A percentile compares a stretch with the other conserved stretches of the same genome.
Evolutionary conservation across 495 filamentous ascomycete species (phyloP).

Genomic region (Staphylotrichum longicolle): DNA sequence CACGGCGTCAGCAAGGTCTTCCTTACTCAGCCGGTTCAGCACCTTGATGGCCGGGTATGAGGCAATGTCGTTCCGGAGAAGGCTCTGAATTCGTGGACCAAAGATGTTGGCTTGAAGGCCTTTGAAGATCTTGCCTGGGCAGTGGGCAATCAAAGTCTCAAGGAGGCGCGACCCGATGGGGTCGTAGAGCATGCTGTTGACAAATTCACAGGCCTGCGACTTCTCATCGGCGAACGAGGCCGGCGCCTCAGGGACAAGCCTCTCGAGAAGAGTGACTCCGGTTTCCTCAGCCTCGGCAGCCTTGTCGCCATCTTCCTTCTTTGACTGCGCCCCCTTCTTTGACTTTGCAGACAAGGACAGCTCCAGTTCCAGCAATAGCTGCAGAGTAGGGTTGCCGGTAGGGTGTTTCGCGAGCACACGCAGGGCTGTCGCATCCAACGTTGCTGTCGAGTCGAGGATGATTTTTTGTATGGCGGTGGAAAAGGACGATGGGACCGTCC

Average conservation of each 20-base stretch:
- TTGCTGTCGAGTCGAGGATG: slow-evolving; percentile 66
- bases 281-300: slow-evolving; percentile 12
- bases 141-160: slow-evolving; percentile 74
- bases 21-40: slow-evolving; percentile 77
- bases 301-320: slow-evolving; percentile 31
- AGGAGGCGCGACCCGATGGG: slow-evolving; percentile 83
- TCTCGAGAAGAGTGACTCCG: slow-evolving; percentile 35
- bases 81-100: slow-evolving; percentile 66
- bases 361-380: slow-evolving; percentile 82
- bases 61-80: slow-evolving; percentile 85
- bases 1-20: slow-evolving; percentile 71
- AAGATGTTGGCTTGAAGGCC: slow-evolving; percentile 72
- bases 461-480: slow-evolving; percentile 71
- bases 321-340: slow-evolving; percentile 46
- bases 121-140: slow-evolving; percentile 88
- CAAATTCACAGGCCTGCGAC: slow-evolving; percentile 56
- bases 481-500: slow-evolving; percentile 76
- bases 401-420: slow-evolving; percentile 80
- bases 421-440: slow-evolving; percentile 68
- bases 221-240: slow-evolving; percentile 43
- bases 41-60: slow-evolving; percentile 77
- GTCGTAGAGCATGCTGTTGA: slow-evolving; percentile 85
- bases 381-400: slow-evolving; percentile 84
- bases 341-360: slow-evolving; percentile 62
- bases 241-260: slow-evolving; percentile 46